phyloP scores from a whole-genome alignment of 2,329 filamentous ascomycete species.

The Clonostachys solani region DNA sequence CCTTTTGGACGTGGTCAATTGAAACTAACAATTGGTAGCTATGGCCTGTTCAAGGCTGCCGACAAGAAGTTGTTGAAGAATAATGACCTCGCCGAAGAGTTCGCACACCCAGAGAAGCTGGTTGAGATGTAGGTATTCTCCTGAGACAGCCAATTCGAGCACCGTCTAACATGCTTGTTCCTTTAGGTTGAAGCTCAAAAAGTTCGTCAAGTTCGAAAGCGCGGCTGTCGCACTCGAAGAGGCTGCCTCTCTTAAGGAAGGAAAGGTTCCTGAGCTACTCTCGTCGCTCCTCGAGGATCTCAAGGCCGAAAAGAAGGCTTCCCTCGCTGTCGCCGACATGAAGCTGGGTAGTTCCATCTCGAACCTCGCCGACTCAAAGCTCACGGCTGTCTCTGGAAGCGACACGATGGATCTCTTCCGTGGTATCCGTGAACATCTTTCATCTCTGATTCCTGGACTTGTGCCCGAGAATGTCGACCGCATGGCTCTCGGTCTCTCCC shows the following conservation, averaged over 20 bases:
- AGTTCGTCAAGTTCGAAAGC: slow-evolving; percentile 96
- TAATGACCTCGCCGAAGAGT: slow-evolving; percentile 71
- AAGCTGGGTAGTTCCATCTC: slow-evolving; percentile 90
- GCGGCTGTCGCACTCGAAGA: slow-evolving; percentile 87
- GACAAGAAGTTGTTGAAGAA: slow-evolving; percentile 97
- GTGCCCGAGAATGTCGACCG: slow-evolving; percentile 82
- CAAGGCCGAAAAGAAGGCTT: slow-evolving; percentile 97
- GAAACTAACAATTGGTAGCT: slow-evolving; percentile 51
- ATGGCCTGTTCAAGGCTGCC: slow-evolving; percentile 96
- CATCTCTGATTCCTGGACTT: slow-evolving; percentile 86
- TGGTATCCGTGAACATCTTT: slow-evolving; percentile 86
- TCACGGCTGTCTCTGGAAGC: slow-evolving; percentile 69
- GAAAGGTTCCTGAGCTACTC: slow-evolving; percentile 89
- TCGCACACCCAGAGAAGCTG: slow-evolving; percentile 77
- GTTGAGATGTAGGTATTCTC: slow-evolving; percentile 71
- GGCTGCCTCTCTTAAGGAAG: slow-evolving; percentile 82
- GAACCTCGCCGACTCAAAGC: slow-evolving; percentile 82
- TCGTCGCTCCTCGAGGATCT: slow-evolving; percentile 78
- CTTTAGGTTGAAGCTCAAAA: slow-evolving; percentile 83
- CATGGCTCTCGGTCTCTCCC: slow-evolving; percentile 93
- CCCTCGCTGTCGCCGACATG: slow-evolving; percentile 87
- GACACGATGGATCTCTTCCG: slow-evolving; percentile 78
- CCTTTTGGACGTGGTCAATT: background rate
- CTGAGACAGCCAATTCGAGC: slow-evolving; percentile 2
- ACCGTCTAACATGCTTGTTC: slow-evolving; percentile 5